Conservation (phyloP, 2,329 filamentous ascomycete genomes). For the Tolypocladium nubicola region DNA sequence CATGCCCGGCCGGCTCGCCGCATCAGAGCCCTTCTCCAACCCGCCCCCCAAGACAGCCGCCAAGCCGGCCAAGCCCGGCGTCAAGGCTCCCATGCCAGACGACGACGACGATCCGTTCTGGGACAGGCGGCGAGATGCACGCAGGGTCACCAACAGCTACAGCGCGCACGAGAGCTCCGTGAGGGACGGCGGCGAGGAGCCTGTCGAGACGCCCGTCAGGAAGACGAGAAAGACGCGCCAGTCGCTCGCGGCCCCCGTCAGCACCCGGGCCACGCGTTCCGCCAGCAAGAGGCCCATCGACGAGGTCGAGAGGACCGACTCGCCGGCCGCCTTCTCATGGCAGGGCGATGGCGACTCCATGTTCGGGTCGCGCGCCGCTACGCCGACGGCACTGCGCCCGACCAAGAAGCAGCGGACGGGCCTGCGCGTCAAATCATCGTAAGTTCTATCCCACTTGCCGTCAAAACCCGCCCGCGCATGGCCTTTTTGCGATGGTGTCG, state of each 20-base stretch:
- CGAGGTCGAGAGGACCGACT: constrained; percentile 41
- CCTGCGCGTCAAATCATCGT: constrained; percentile 60
- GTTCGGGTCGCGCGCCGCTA: constrained; percentile 48
- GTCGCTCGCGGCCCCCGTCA: constrained; percentile 21
- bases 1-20: constrained; percentile 29
- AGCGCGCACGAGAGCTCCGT: constrained; percentile 26
- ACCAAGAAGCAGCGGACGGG: constrained; percentile 51
- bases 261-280: constrained; percentile 35
- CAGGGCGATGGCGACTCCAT: constrained; percentile 34
- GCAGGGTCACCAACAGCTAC: constrained; percentile 26
- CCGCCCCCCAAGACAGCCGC: constrained; percentile 13
- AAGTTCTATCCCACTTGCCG: constrained; percentile 26
- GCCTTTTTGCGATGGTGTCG: background rate
- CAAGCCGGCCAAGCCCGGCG: constrained; percentile 14
- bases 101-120: constrained; percentile 21
- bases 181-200: constrained; percentile 17
- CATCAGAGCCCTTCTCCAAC: constrained; percentile 21
- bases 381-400: constrained; percentile 44
- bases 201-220: constrained; percentile 18
- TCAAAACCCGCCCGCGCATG: background rate
- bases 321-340: constrained; percentile 40
- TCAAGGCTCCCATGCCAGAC: constrained; percentile 15
- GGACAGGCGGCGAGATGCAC: constrained; percentile 25
- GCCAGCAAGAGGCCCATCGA: constrained; percentile 44
- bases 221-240: constrained; percentile 25